Evolutionary conservation across 2,329 filamentous ascomycete species (phyloP).

Genomic region (Davidsoniella eucalypti): DNA sequence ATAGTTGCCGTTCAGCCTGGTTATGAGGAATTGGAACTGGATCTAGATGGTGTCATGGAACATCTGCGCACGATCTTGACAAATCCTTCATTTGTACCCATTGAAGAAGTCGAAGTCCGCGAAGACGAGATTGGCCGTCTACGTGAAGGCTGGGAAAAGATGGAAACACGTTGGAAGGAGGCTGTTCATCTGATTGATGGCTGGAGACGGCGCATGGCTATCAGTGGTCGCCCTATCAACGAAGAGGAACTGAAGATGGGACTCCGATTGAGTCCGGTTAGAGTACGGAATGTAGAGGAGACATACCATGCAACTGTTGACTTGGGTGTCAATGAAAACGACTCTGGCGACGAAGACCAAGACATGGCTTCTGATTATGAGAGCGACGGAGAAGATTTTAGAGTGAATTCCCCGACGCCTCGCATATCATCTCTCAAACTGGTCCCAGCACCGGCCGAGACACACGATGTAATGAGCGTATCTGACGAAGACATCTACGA

Average conservation of each 20-base stretch:
- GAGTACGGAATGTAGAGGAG: slow-evolving; percentile 34
- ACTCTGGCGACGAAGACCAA: slow-evolving; percentile 14
- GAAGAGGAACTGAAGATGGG: slow-evolving; percentile 53
- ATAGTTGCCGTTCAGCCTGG: slow-evolving; percentile 21
- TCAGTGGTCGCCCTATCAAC: slow-evolving; percentile 52
- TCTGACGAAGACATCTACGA: slow-evolving; percentile 23
- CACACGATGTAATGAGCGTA: slow-evolving; percentile 16
- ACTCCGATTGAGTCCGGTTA: slow-evolving; percentile 43
- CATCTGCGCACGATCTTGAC: slow-evolving; percentile 74
- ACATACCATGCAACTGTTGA: slow-evolving; percentile 20
- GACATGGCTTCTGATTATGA: slow-evolving; percentile 9
- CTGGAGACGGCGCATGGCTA: slow-evolving; percentile 71
- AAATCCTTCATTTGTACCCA: slow-evolving; percentile 88
- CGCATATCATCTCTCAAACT: slow-evolving; percentile 8
- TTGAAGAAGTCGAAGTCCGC: slow-evolving; percentile 84
- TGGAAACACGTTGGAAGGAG: slow-evolving; percentile 82
- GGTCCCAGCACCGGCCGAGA: slow-evolving; percentile 5
- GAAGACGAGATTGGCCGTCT: slow-evolving; percentile 80
- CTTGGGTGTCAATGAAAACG: slow-evolving; percentile 15
- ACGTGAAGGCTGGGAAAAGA: slow-evolving; percentile 76
- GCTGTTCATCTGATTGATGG: slow-evolving; percentile 80
- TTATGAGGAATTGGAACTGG: slow-evolving; percentile 50
- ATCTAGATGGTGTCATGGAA: slow-evolving; percentile 62
- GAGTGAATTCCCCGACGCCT: slow-evolving; percentile 3
- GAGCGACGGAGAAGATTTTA: background rate